phyloP scores from a whole-genome alignment of 345 rosid genomes.

The Eucalyptus cladocalyx region DNA sequence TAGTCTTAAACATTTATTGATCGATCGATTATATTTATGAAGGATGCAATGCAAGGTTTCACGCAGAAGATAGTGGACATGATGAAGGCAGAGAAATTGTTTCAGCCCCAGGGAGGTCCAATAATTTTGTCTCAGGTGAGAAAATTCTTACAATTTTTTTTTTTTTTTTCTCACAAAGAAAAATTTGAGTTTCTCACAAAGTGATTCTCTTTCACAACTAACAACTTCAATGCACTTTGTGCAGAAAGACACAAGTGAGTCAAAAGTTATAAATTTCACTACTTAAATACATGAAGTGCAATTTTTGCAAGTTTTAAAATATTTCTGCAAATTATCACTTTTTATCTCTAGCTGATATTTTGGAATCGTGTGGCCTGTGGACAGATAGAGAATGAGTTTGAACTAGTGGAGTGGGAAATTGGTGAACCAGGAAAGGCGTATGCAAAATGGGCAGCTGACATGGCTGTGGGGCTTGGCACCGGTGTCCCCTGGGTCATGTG shows the following conservation, averaged over 20 bases:
- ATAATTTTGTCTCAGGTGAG: slow-evolving; percentile 30
- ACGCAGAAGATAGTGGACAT: slow-evolving; percentile 21
- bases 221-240: background rate
- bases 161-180: background rate
- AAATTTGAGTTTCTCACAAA: background rate
- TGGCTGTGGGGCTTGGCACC: slow-evolving; percentile 45
- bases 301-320: background rate
- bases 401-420: slow-evolving; percentile 31
- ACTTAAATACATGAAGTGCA: background rate
- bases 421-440: slow-evolving; percentile 42
- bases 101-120: slow-evolving; percentile 33
- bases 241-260: background rate
- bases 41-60: slow-evolving; percentile 33
- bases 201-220: background rate
- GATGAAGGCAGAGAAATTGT: slow-evolving; percentile 25
- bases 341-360: background rate
- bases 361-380: background rate
- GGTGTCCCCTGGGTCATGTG: slow-evolving; percentile 63
- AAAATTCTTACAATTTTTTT: background rate
- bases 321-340: background rate
- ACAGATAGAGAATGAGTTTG: slow-evolving; percentile 71
- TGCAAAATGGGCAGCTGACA: slow-evolving; percentile 48
- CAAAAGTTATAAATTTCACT: background rate
- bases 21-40: background rate
- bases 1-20: background rate